These are phyloP conservation scores for Polychaeton citri DNA, from an alignment of 2,329 filamentous ascomycete genomes.

Conservation along the genomic window DNA sequence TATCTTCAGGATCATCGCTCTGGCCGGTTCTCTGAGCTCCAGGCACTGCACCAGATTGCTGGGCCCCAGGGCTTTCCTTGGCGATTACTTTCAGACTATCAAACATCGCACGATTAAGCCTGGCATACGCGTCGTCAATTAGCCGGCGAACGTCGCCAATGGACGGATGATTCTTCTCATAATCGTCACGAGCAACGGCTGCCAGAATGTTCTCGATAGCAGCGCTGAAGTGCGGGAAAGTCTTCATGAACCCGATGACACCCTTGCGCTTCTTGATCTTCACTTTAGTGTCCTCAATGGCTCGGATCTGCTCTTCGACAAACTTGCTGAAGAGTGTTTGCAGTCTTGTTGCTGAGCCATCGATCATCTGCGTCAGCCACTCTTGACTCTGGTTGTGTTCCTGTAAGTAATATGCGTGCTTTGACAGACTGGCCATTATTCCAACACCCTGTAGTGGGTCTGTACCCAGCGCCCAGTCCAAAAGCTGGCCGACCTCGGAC, in stretches of 20 bases:
- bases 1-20: constrained; percentile 64
- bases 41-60: constrained; percentile 28
- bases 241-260: constrained; percentile 86
- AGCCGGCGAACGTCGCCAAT: constrained; percentile 54
- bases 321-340: constrained; percentile 72
- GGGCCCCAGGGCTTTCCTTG: constrained; percentile 44
- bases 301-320: constrained; percentile 85
- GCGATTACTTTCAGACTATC: constrained; percentile 94
- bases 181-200: constrained; percentile 24
- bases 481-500: constrained; percentile 60
- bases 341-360: constrained; percentile 60
- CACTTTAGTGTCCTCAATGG: constrained; percentile 95
- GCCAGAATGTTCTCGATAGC: constrained; percentile 74
- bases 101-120: constrained; percentile 90
- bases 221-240: constrained; percentile 76
- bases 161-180: constrained; percentile 37
- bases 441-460: constrained; percentile 90
- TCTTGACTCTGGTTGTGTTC: constrained; percentile 71
- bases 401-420: constrained; percentile 62
- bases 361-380: constrained; percentile 67
- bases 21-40: constrained; percentile 23
- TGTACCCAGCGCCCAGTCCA: constrained; percentile 68
- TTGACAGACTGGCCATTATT: constrained; percentile 67
- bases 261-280: constrained; percentile 98
- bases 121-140: constrained; percentile 76